These are phyloP conservation scores for Singerocomus rubriflavus DNA, from an alignment of 1,284 basidiomycete species.

Conservation along the genomic window DNA sequence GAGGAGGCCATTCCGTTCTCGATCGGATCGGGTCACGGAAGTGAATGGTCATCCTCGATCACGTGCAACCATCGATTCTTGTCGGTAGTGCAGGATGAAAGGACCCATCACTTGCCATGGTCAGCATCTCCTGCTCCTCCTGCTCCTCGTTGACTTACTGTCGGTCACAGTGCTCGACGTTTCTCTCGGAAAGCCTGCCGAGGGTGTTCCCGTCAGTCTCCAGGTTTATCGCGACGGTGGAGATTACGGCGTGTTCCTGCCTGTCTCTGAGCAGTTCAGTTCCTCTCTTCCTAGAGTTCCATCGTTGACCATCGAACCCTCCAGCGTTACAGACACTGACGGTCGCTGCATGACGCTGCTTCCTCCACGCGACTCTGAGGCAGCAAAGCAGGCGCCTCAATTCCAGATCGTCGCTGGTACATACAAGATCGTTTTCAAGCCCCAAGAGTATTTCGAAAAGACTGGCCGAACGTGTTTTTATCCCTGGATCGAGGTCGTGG, in stretches of 20 bases:
- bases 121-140: slow-evolving; percentile 31
- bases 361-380: slow-evolving; percentile 46
- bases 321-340: slow-evolving; percentile 75
- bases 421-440: slow-evolving; percentile 86
- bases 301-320: background rate
- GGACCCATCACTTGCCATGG: slow-evolving; percentile 91
- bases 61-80: slow-evolving; percentile 11
- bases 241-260: slow-evolving; percentile 43
- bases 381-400: slow-evolving; percentile 41
- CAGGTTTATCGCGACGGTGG: slow-evolving; percentile 41
- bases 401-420: slow-evolving; percentile 48
- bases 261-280: slow-evolving; percentile 59
- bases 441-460: slow-evolving; percentile 75
- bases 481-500: slow-evolving; percentile 78
- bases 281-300: background rate
- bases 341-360: slow-evolving; percentile 78
- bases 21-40: slow-evolving; percentile 26
- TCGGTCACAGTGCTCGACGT: slow-evolving; percentile 73
- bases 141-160: background rate
- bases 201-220: slow-evolving; percentile 61
- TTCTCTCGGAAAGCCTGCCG: slow-evolving; percentile 77
- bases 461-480: slow-evolving; percentile 73
- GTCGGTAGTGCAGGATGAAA: slow-evolving; percentile 41
- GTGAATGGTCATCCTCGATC: background rate
- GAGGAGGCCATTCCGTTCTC: slow-evolving; percentile 31